Evolutionary conservation across 192 early-diverging fungal genomes (phyloP).

Genomic region (Coemansia sp.): DNA sequence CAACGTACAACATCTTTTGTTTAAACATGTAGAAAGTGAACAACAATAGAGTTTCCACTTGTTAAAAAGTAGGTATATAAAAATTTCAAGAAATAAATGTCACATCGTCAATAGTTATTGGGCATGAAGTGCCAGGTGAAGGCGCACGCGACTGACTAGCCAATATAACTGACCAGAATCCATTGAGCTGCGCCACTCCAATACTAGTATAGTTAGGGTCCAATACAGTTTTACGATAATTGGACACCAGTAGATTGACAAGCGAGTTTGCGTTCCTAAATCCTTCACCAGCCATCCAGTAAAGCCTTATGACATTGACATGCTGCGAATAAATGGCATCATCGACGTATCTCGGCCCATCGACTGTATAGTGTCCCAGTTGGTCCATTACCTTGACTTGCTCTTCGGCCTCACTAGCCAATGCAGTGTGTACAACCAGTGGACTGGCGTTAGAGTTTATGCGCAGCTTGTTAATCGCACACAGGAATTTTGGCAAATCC

Average conservation of each 20-base stretch:
- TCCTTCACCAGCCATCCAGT: slow-evolving; percentile 50
- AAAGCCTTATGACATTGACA: slow-evolving; percentile 33
- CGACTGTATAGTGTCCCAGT: slow-evolving; percentile 41
- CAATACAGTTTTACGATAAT: slow-evolving; percentile 19
- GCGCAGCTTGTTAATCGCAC: slow-evolving; percentile 33
- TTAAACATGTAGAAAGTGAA: neutral
- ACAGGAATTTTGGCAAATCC: slow-evolving; percentile 41
- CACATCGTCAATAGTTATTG: slow-evolving; percentile 27
- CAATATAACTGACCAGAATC: slow-evolving; percentile 54
- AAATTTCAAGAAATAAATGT: slow-evolving; percentile 24
- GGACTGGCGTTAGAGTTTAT: neutral
- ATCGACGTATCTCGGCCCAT: slow-evolving; percentile 46
- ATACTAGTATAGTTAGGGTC: slow-evolving; percentile 37
- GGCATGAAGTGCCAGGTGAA: slow-evolving; percentile 18
- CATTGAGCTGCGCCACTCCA: slow-evolving; percentile 46
- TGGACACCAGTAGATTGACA: slow-evolving; percentile 27
- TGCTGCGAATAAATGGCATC: slow-evolving; percentile 31
- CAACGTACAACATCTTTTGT: neutral
- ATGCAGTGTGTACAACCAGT: slow-evolving; percentile 32
- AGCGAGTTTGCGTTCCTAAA: slow-evolving; percentile 12
- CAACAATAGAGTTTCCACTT: neutral
- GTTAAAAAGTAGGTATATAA: neutral
- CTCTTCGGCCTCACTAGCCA: slow-evolving; percentile 34
- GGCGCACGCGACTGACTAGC: slow-evolving; percentile 24
- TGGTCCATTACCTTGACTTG: slow-evolving; percentile 40